phyloP scores from a whole-genome alignment of 148 eudicot genomes.

The Rhododendron ferrugineum region DNA sequence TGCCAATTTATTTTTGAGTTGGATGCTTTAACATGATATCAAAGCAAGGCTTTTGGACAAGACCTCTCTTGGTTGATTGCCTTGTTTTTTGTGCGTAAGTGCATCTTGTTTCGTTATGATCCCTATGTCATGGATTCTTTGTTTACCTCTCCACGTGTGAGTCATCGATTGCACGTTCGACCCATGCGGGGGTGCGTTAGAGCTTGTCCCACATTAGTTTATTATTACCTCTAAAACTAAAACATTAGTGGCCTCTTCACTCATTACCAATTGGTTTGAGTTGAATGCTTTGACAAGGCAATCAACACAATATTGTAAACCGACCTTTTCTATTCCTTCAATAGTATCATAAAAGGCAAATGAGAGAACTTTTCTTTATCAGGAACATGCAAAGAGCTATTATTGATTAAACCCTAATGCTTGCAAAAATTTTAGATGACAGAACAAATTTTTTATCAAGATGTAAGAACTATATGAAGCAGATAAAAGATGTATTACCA shows the following conservation, averaged over 20 bases:
- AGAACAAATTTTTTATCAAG: not conserved
- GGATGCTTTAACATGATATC: not conserved
- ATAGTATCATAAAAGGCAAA: not conserved
- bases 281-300: not conserved
- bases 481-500: conserved; percentile 2
- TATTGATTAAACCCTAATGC: not conserved
- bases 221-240: not conserved
- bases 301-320: not conserved
- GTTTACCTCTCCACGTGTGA: not conserved
- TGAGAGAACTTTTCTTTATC: not conserved
- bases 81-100: not conserved
- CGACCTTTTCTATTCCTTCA: not conserved
- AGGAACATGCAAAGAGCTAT: not conserved
- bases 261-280: not conserved
- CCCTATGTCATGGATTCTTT: not conserved
- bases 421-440: not conserved
- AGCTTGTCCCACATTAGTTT: not conserved
- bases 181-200: not conserved
- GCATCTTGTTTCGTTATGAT: not conserved
- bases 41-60: not conserved
- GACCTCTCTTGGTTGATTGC: not conserved
- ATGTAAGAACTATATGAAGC: not conserved
- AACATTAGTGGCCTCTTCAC: not conserved
- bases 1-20: not conserved
- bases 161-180: not conserved